Evolutionary conservation across 163 green algal species (phyloP), one percentile per base, ranked within the genome.

Genomic region (Scenedesmus sp.): DNA sequence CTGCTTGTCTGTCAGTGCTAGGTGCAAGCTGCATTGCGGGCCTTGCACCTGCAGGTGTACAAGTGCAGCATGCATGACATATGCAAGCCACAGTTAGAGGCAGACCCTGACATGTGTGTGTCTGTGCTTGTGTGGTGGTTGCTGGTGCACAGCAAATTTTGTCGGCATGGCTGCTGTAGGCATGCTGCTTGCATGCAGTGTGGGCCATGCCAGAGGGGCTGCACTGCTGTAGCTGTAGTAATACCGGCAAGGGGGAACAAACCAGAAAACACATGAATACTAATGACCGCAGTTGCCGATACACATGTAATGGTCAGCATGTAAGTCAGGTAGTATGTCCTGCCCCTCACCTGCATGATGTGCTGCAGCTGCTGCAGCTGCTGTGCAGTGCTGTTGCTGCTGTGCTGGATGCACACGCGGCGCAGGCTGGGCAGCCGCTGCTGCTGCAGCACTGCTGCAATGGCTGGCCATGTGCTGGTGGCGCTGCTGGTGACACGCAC

Each of bases 321-420:
- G 34, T 46, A 46, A 46, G 34, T 46, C 34, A 46, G 34, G 34
- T 46, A 46, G 34, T 46, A 46, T 46, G 34, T 46, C 34, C 20
- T 1, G 23, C 15, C 46, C 2, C 74, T 8, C 56, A 85, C 87
- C 87, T 85, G 73, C 73, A 91, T 7, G 77, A 91, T 79, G 64
- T 18, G 23, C 10, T 86, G 23, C 12, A 91, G 87, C 87, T 91
- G 87, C 87, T 77, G 73, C n/a, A 91, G 56, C 13, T 91, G 46
- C 8, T 57, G 2, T 52, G 12, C 13, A 23, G 6, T 60, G 55
- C 3, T 20, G 57, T 81, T 81, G 76, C 87, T 91, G 87, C 70
- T 91, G 87, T 91, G 87, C 76, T 86, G 87, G 23, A 91, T 86
- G 87, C 26, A 23, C 59, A 91, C 59, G 56, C 67, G 23, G n/a